Base-by-base conservation (phyloP, 2,329 filamentous ascomycete species). In the Bipolaris gigantea region DNA sequence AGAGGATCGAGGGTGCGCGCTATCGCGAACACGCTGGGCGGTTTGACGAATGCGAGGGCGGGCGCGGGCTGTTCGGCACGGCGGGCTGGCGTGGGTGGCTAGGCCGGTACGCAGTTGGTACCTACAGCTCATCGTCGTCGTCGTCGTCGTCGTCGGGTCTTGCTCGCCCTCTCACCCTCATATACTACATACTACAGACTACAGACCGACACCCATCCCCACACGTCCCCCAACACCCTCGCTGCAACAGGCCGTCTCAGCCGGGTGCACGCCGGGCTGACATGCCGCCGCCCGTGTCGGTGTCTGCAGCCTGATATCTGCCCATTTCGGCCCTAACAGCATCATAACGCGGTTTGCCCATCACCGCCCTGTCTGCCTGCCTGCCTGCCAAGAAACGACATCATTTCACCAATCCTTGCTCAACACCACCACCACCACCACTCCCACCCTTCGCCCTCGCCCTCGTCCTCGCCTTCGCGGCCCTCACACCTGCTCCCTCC, bases 351-450 rank as follows among this genome's bases (percentile, higher is more conserved):
- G 27, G 50, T 50, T 61, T 50, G 57, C 59, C 60, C 40, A 58
- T 62, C 55, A 46, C 48, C 54, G 39, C 30, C 32, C 35, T 38
- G 47, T 50, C 49, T 46, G 36, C 42, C 42, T 34, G 62, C 62
- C 49, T 46, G 36, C 42, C 42, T 34, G 62, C 62, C 63, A 66
- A 66, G 61, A 42, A 55, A 63, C 56, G 55, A 67, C 63, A 66
- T 66, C 63, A 67, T 67, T 46, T 43, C 57, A 53, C 41, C 42
- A 44, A 53, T 53, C 56, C 40, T 56, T 53, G 48, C 41, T 47
- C 57, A 41, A 49, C 55, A 50, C 55, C 57, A 40, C 19, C 48
- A 30, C 27, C 53, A 50, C 55, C 55, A 40, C 19, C 48, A 30
- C 27, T 30, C 27, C 27, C 38, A 23, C 13, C 38, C 36, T 13